A percentile compares a stretch with the other conserved stretches of the same genome.
Conservation (phyloP, 2,329 filamentous ascomycete genomes). For the Diplodia seriata region DNA sequence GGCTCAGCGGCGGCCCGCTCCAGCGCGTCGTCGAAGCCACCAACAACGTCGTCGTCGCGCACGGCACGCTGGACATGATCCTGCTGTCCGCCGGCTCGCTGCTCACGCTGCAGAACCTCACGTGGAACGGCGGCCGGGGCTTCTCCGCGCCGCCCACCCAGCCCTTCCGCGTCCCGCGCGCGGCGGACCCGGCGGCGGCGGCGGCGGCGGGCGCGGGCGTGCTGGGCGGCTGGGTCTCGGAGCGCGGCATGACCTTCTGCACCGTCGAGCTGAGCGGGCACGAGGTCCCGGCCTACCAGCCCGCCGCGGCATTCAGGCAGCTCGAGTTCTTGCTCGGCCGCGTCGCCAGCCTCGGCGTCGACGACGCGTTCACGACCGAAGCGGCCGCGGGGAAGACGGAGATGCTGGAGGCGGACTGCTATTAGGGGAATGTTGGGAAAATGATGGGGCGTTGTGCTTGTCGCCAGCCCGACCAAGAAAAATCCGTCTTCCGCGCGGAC, state of each 20-base stretch:
- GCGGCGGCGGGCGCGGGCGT: too few relatives aligned
- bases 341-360: slow-evolving; percentile 9
- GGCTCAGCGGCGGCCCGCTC: slow-evolving; percentile 35
- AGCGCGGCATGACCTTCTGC: slow-evolving; percentile 28
- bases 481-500: too few relatives aligned
- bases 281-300: slow-evolving; percentile 17
- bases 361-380: slow-evolving; percentile 35
- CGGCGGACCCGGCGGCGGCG: slow-evolving; percentile 2
- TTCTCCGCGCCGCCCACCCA: slow-evolving; percentile 32
- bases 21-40: slow-evolving; percentile 43
- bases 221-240: slow-evolving; percentile 16
- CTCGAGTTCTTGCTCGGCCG: slow-evolving; percentile 26
- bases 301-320: neutral
- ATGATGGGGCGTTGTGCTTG: neutral
- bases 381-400: neutral
- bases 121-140: slow-evolving; percentile 35
- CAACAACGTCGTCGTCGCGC: slow-evolving; percentile 41
- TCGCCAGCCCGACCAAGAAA: too few relatives aligned
- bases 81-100: slow-evolving; percentile 34
- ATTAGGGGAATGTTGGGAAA: neutral
- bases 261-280: slow-evolving; percentile 22
- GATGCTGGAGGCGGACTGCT: neutral
- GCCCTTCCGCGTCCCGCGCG: slow-evolving; percentile 32
- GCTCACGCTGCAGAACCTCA: slow-evolving; percentile 35
- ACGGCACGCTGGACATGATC: slow-evolving; percentile 34